Conservation (phyloP, 2,329 filamentous ascomycete species). For the Dactylonectria estremocensis region DNA sequence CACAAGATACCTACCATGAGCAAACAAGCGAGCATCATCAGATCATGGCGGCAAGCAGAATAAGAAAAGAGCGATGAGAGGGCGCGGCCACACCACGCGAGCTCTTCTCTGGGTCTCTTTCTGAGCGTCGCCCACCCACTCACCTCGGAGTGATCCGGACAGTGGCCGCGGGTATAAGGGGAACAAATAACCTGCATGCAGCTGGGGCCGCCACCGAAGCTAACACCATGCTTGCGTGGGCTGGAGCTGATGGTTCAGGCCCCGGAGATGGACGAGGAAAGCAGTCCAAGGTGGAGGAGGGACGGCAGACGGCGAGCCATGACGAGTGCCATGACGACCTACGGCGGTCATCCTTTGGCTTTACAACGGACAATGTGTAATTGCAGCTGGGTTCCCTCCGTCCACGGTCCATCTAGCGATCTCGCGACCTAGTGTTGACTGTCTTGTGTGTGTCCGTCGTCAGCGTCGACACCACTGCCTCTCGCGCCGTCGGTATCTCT, state of each 20-base stretch:
- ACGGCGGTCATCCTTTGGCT: neutral
- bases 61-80: neutral
- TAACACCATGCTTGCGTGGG: conserved; percentile 16
- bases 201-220: conserved; percentile 11
- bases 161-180: conserved; percentile 22
- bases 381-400: conserved; percentile 6
- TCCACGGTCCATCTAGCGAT: neutral
- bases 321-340: conserved; percentile 1
- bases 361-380: conserved; percentile 32
- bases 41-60: neutral
- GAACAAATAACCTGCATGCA: conserved; percentile 3
- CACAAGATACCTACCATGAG: neutral
- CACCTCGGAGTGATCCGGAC: conserved; percentile 38
- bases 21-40: no score
- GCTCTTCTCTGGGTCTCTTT: neutral
- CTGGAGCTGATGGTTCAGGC: conserved; percentile 40
- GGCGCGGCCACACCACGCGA: neutral
- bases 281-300: neutral
- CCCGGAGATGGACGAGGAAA: conserved; percentile 29
- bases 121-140: neutral
- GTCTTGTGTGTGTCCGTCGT: neutral
- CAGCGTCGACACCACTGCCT: neutral
- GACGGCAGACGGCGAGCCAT: neutral
- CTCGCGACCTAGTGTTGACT: neutral
- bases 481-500: neutral